These are phyloP conservation scores for Lepidium africanum DNA, from an alignment of 345 rosid genomes.

Conservation along the genomic window DNA sequence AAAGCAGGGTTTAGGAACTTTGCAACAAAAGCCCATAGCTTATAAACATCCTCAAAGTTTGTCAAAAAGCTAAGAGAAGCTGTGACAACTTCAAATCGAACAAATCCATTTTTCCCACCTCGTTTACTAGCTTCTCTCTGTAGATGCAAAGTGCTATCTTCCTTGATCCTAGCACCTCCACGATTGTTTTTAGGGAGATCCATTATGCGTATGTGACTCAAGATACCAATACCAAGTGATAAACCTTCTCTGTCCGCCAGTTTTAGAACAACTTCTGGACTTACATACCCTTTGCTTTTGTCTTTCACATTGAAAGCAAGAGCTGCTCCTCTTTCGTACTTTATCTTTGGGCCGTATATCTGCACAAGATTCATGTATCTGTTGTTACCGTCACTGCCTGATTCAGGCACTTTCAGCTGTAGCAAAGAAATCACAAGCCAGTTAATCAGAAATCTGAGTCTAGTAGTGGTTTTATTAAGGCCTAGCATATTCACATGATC, in stretches of 20 bases:
- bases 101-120: constrained; percentile 48
- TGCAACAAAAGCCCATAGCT: constrained; percentile 82
- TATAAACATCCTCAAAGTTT: constrained; percentile 95
- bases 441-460: constrained; percentile 75
- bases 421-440: constrained; percentile 89
- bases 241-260: constrained; percentile 81
- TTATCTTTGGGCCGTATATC: constrained; percentile 87
- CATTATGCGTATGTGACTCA: constrained; percentile 68
- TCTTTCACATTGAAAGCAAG: constrained; percentile 84
- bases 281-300: constrained; percentile 50
- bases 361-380: constrained; percentile 54
- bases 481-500: constrained; percentile 89
- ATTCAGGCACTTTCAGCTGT: constrained; percentile 60
- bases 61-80: constrained; percentile 86
- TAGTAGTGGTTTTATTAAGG: constrained; percentile 73
- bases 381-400: constrained; percentile 38
- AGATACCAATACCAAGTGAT: constrained; percentile 73
- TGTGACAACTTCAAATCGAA: constrained; percentile 85
- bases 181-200: constrained; percentile 46
- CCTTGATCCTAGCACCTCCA: constrained; percentile 32
- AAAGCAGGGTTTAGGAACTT: constrained; percentile 74
- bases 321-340: constrained; percentile 89
- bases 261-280: constrained; percentile 77
- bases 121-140: constrained; percentile 64
- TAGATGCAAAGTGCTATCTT: constrained; percentile 51